Evolutionary conservation across 2,329 filamentous ascomycete species (phyloP), one percentile per base, ranked within the genome.

Genomic region (Basipetospora sp.): DNA sequence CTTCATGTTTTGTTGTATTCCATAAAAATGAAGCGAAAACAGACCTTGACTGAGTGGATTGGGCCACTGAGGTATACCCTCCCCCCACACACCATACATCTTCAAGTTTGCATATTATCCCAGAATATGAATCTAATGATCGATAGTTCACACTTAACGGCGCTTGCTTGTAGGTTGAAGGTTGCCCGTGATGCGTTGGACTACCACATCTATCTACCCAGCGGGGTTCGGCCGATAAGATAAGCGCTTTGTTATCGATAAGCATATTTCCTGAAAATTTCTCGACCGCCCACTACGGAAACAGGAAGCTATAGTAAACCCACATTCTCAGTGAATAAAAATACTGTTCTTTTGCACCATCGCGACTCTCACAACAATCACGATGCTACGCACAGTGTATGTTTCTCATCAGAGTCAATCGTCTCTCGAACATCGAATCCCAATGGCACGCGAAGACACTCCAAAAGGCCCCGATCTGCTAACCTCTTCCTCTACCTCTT

Each of bases 401-500:
- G 36, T 31, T n/a, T n/a, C n/a, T n/a, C n/a, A n/a, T n/a, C n/a
- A n/a, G n/a, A n/a, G n/a, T n/a, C n/a, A n/a, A n/a, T n/a, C n/a
- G n/a, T n/a, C n/a, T 9, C 31, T 18, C 16, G 8, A 18, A 19
- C n/a, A 18, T 18, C 17, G 20, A 14, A 33, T 5, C 11, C n/a
- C 20, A 8, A 8, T 16, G 20, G 10, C 15, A 9, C 14, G 18
- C 26, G 26, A n/a, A 31, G n/a, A 9, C n/a, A 28, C 38, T 41
- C 43, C 32, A 16, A 38, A 44, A 34, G 41, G 38, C 38, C 34
- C 42, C 25, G 42, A n/a, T n/a, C n/a, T 39, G 15, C 36, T 39
- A 26, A 39, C 31, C 20, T 18, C 5, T 15, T 13, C 16, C 15
- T 16, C 16, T 18, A 20, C 25, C 14, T 8, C 18, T 9, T 10